Evolutionary conservation across 371 early-diverging fungal species (phyloP).

Genomic region (Conidiobolus incongruus): DNA sequence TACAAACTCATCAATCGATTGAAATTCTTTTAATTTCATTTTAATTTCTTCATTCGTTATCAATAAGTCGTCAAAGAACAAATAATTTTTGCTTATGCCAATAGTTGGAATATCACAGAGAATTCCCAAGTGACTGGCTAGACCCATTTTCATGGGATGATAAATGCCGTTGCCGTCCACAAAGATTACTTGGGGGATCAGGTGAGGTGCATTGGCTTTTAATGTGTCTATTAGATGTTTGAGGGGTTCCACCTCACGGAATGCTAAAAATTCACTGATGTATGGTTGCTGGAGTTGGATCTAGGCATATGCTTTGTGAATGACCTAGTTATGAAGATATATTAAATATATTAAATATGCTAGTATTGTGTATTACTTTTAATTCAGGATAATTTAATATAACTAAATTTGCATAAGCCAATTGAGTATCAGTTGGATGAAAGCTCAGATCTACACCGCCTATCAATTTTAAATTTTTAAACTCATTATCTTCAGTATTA

Average conservation of each 20-base stretch:
- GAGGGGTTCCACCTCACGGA: conserved; percentile 55
- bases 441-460: conserved; percentile 77
- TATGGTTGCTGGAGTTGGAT: conserved; percentile 51
- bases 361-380: conserved; percentile 10
- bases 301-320: conserved; percentile 20
- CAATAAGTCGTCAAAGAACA: conserved; percentile 32
- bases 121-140: conserved; percentile 73
- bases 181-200: conserved; percentile 49
- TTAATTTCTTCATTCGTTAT: conserved; percentile 2
- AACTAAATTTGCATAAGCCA: conserved; percentile 50
- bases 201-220: conserved; percentile 16
- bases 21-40: too few species aligned
- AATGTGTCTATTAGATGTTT: conserved; percentile 23
- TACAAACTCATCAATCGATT: too few species aligned
- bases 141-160: conserved; percentile 71
- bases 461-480: conserved; percentile 25
- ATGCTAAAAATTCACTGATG: conserved; percentile 70
- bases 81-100: conserved; percentile 76
- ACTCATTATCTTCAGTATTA: neutral
- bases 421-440: conserved; percentile 23
- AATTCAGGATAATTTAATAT: conserved; percentile 39
- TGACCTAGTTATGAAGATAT: conserved; percentile 13
- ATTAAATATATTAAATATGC: conserved; percentile 6
- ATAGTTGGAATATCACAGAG: conserved; percentile 40
- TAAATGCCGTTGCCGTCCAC: conserved; percentile 82